Evolutionary conservation across 2,329 filamentous ascomycete species (phyloP).

Genomic region (Myriosclerotinia duriaeana): DNA sequence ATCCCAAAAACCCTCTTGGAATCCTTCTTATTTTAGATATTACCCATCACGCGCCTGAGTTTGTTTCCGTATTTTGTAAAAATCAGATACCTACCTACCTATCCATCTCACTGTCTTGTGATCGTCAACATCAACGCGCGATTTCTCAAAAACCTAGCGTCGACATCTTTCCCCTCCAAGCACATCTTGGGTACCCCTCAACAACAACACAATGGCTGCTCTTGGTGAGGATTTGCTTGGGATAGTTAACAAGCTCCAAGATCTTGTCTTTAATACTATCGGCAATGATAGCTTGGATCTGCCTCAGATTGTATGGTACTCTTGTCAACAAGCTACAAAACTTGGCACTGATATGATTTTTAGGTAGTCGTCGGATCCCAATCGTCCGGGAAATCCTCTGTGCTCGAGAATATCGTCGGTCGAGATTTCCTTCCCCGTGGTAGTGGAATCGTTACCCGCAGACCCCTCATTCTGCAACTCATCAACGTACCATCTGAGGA

Average conservation of each 20-base stretch:
- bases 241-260: constrained; percentile 97
- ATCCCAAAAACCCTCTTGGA: background rate
- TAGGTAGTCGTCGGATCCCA: constrained; percentile 98
- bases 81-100: constrained; percentile 7
- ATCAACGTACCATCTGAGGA: constrained; percentile 85
- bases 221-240: constrained; percentile 93
- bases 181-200: constrained; percentile 33
- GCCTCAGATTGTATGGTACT: constrained; percentile 83
- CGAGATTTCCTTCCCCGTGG: constrained; percentile 95
- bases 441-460: constrained; percentile 91
- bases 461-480: constrained; percentile 93
- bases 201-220: constrained; percentile 67
- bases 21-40: constrained; percentile 9
- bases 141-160: constrained; percentile 21
- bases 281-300: constrained; percentile 97
- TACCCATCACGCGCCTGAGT: constrained; percentile 1
- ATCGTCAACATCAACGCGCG: constrained; percentile 19
- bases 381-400: constrained; percentile 96
- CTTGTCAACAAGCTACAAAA: constrained; percentile 28
- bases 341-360: constrained; percentile 28
- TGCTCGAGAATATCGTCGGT: constrained; percentile 97
- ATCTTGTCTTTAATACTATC: constrained; percentile 99
- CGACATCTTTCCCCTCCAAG: constrained; percentile 15
- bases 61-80: background rate
- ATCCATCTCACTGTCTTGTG: constrained; percentile 14